A percentile compares a stretch with the other conserved stretches of the same genome.
Evolutionary conservation across 1,284 basidiomycete genomes (phyloP).

Genomic region (Dichomitus squalens): DNA sequence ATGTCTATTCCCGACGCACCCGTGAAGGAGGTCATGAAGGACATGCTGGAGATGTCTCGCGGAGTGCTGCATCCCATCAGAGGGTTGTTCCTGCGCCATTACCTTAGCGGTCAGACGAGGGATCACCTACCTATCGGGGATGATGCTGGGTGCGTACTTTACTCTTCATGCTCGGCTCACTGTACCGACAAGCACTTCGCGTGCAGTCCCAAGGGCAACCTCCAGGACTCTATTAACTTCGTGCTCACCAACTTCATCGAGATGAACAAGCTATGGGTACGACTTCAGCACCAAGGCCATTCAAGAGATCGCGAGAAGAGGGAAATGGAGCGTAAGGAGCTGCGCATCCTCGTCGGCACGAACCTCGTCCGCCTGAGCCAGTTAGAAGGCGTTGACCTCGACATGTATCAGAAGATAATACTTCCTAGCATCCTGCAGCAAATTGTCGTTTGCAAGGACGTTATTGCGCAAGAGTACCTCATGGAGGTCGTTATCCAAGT

Average conservation of each 20-base stretch:
- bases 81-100: conserved; percentile 91
- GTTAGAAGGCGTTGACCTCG: conserved; percentile 91
- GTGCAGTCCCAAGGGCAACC: conserved; percentile 77
- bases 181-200: background rate
- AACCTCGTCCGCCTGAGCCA: conserved; percentile 93
- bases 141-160: conserved; percentile 71
- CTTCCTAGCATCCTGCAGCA: conserved; percentile 92
- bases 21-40: conserved; percentile 98
- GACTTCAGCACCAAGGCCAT: conserved; percentile 94
- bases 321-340: conserved; percentile 89
- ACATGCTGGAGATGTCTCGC: conserved; percentile 98
- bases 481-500: conserved; percentile 99
- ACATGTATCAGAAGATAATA: conserved; percentile 84
- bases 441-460: conserved; percentile 95
- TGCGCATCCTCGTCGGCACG: conserved; percentile 93
- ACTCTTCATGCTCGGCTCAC: background rate
- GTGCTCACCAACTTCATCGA: conserved; percentile 97
- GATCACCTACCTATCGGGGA: conserved; percentile 89
- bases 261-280: conserved; percentile 99
- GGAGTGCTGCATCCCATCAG: conserved; percentile 93
- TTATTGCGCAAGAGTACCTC: conserved; percentile 95
- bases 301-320: conserved; percentile 94
- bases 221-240: conserved; percentile 92
- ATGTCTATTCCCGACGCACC: conserved; percentile 96
- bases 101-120: conserved; percentile 92